Evolutionary conservation across 768 basidiomycete genomes (phyloP), one percentile per base, ranked within the genome.

Genomic region (Pulveroboletus sp.): DNA sequence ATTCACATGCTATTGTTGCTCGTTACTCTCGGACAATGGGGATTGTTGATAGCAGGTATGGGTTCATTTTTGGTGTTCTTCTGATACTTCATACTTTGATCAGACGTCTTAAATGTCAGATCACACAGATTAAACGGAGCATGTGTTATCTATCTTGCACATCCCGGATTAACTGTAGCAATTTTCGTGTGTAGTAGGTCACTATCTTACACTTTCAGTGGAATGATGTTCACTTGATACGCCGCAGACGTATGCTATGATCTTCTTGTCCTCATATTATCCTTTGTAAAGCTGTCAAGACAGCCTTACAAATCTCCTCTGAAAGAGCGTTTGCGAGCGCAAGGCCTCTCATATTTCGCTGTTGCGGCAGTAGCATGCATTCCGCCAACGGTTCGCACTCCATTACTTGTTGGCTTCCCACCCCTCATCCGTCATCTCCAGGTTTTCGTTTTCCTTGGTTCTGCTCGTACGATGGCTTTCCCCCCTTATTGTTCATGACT

Each of bases 231-330:
- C 14, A 64, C 36, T n/a, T 1, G 2, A 35, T 23, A 2, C 9
- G 5, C 23, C 16, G 4, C 33, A 65, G 63, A 62, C 14, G 39
- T 46, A 43, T 41, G 47, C 5, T 64, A 57, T 23, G 59, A 66
- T 37, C 24, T 63, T 27, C 10, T 61, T 5, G 50, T 61, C 5
- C 23, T 65, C 16, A 19, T 48, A 19, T 21, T 65, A 24, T 47
- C 57, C 4, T 37, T 59, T 23, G 27, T 46, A 8, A 55, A 52
- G 10, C 31, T 66, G 20, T 56, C 52, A 19, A 50, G 32, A 40
- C 45, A 49, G 6, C 34, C 45, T 6, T 55, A 48, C 0, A 40
- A 35, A 11, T 61, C 51, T 19, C 49, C 45, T 1, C 27, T 65
- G 24, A 41, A 9, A 20, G 52, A 48, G 16, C 50, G 43, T n/a